Base-by-base conservation (phyloP, 1,139 yeast species). In the Hemisphaericaspora subhashii region DNA sequence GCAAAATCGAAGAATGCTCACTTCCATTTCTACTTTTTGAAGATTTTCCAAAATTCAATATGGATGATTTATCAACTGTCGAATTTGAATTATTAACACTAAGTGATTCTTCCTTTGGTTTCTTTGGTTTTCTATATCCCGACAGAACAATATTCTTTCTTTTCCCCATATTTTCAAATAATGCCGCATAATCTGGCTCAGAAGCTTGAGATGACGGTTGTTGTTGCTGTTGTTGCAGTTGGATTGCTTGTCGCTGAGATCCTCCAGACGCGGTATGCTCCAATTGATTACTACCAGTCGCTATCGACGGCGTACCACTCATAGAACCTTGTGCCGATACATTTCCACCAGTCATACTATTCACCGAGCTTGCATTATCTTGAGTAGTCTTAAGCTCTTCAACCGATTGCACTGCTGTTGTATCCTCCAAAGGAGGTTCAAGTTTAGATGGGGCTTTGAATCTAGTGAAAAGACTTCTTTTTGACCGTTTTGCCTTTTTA, bases 161-260 rank as follows among this genome's bases (percentile, higher is more conserved):
- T 45, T 70, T 72, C 2, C 75, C 75, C 6, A 72, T 73, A 39
- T 68, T 68, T 43, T 69, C 68, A 48, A 72, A 72, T 22, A 72
- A 58, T 3, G 76, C 74, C 2, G 70, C 75, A 48, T 72, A 72
- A 49, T 72, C 73, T 1, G 76, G 76, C 38, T 64, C 72, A 25
- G 42, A 37, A n/a, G 14, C 28, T 16, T 28, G 30, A 3, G 31
- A 21, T 8, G 23, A 17, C 12, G 4, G 23, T 18, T 5, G n/a
- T 18, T 18, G 32, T 29, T 29, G 32, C 17, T 26, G 29, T 3
- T 26, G 16, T 13, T 24, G 27, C n/a, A 11, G 27, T 24, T 24
- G 27, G 5, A 10, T 25, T 14, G 31, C 21, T 28, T 15, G 42
- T 27, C 39, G 33, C 30, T 42, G 46, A 5, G 55, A 52, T 26